Base-by-base conservation (phyloP, 2,329 filamentous ascomycete genomes). In the Aspergillus proliferans region DNA sequence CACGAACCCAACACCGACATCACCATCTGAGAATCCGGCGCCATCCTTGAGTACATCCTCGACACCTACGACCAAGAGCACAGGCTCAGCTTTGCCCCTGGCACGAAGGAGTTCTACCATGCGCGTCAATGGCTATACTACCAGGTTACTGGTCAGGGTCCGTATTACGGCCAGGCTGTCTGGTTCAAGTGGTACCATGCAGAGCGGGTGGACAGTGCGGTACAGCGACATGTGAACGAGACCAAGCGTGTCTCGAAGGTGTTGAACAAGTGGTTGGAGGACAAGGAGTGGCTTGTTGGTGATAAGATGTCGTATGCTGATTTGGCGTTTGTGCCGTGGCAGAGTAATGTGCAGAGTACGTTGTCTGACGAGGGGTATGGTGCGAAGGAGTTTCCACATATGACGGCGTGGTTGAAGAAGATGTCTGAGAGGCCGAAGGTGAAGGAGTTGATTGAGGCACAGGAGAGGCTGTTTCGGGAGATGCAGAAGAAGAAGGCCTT, bases 101-200 rank as follows among this genome's bases (percentile, higher is more conserved):
- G 63, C 2, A 63, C 61, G 2, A 57, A 64, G 6, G 71, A 74
- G 15, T 60, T 57, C 43, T 71, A 67, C 51, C 59, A 65, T 1
- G 65, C 66, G 6, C 69, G 69, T 49, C 72, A 76, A 46, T 77
- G 72, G 71, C 64, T 76, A 4, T 68, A 66, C 54, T 77, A 70
- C 59, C 73, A 77, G 57, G 58, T 64, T 19, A 68, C 68, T 3
- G 74, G 74, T 8, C 75, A 77, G 49, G 75, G 73, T 0, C 75
- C 75, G 1, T 77, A 77, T 56, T 77, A 68, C 50, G 76, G 76
- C 4, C 75, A 77, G 57, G 62, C 62, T 3, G 60, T 62, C 14
- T 78, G 73, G 75, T 77, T 74, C 58, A 54, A 39, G 10, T 47
- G 51, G 14, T 72, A 63, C 51, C 71, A 77, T 56, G 58, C 61